Percentiles rank a stretch among this genome's conserved stretches.
phyloP scores from a whole-genome alignment of 768 basidiomycete species.

The Mycena maculata region DNA sequence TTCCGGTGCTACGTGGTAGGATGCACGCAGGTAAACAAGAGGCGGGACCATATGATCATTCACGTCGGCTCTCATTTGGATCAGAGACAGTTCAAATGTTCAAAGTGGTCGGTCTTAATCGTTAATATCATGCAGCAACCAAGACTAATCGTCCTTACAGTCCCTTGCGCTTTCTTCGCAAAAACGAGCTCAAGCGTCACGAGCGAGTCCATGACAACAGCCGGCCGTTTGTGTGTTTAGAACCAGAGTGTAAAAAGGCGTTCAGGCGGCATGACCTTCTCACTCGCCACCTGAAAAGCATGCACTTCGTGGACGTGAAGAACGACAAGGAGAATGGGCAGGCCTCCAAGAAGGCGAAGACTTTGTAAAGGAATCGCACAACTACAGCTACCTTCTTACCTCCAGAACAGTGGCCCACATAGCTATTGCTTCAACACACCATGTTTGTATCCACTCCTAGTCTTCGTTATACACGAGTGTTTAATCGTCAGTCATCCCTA shows the following conservation, averaged over 20 bases:
- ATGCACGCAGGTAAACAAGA: constrained; percentile 76
- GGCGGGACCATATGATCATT: constrained; percentile 79
- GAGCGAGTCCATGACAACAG: constrained; percentile 71
- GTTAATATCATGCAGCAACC: neutral
- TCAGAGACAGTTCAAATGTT: constrained; percentile 72
- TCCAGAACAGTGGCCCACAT: neutral
- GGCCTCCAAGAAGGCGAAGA: constrained; percentile 42
- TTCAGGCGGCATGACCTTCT: constrained; percentile 79
- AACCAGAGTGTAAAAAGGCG: constrained; percentile 53
- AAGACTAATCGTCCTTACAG: constrained; percentile 46
- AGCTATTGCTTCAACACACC: neutral
- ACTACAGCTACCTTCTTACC: neutral
- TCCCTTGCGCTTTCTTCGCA: constrained; percentile 72
- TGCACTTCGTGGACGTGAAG: constrained; percentile 54
- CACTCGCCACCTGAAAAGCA: constrained; percentile 71
- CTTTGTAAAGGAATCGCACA: neutral
- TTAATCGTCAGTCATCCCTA: constrained; percentile 14
- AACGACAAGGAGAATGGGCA: constrained; percentile 44
- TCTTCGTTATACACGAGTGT: constrained; percentile 3
- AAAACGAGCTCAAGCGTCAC: constrained; percentile 83
- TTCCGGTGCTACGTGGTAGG: constrained; percentile 77
- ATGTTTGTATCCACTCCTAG: neutral
- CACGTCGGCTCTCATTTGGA: constrained; percentile 81
- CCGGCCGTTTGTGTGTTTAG: constrained; percentile 68
- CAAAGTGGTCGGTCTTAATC: constrained; percentile 70